Conservation (phyloP, 768 basidiomycete genomes). For the Suillus discolor region DNA sequence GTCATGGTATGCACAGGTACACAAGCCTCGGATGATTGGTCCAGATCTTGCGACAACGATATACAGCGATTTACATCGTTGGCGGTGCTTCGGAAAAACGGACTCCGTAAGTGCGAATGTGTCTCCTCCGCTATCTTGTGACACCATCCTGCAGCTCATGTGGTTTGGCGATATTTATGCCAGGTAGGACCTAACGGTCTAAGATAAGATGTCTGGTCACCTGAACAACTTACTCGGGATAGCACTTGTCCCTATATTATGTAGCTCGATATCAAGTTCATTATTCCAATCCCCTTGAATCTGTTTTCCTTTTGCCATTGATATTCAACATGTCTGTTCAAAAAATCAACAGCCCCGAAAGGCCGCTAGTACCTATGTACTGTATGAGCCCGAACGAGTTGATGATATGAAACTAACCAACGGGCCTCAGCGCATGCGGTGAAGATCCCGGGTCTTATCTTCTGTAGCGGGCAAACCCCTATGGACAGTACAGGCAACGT, state of each 20-base stretch:
- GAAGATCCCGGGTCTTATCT: constrained; percentile 59
- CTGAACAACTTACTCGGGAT: constrained; percentile 2
- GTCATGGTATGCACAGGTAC: neutral
- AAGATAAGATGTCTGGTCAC: constrained; percentile 9
- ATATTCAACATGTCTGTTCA: constrained; percentile 47
- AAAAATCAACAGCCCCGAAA: constrained; percentile 55
- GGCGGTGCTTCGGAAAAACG: constrained; percentile 1
- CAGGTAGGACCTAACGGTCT: neutral
- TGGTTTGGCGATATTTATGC: neutral
- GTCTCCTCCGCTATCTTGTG: constrained; percentile 5
- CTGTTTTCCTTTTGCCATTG: neutral
- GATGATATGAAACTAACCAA: neutral
- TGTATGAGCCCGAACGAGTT: constrained; percentile 8
- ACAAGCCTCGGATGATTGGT: neutral
- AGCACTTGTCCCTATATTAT: neutral
- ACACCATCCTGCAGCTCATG: constrained; percentile 5
- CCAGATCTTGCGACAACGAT: neutral
- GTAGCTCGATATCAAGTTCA: neutral
- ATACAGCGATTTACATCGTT: neutral
- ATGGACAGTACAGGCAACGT: constrained; percentile 48
- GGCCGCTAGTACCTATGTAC: constrained; percentile 29
- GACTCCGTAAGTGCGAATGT: constrained; percentile 5
- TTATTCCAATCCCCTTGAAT: neutral
- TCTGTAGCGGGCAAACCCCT: constrained; percentile 63
- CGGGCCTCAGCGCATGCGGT: constrained; percentile 50